Conservation (phyloP, 2,329 filamentous ascomycete genomes). For the Sclerotinia sclerotiorum region DNA sequence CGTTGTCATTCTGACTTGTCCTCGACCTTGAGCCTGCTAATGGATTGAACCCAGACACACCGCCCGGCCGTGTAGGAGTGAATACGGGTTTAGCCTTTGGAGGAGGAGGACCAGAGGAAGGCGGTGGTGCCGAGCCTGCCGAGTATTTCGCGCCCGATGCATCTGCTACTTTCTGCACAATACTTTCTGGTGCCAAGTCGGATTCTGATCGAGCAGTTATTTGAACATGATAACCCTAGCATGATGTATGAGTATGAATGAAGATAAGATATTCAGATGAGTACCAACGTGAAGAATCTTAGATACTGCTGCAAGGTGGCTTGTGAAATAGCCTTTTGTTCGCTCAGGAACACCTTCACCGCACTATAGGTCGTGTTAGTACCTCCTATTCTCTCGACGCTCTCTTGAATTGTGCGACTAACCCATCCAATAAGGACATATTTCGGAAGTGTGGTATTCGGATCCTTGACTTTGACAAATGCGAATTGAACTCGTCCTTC, state of each 20-base stretch:
- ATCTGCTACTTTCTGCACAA: constrained; percentile 91
- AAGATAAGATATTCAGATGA: background rate
- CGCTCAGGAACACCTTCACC: constrained; percentile 97
- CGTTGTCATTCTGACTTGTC: constrained; percentile 52
- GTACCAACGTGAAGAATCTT: constrained; percentile 77
- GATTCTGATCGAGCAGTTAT: constrained; percentile 90
- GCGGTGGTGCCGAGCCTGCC: constrained; percentile 60
- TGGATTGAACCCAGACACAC: constrained; percentile 61
- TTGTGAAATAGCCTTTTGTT: constrained; percentile 98
- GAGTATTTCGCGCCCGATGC: constrained; percentile 95
- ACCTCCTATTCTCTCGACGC: background rate
- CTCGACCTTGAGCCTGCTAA: constrained; percentile 63
- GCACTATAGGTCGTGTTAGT: constrained; percentile 55
- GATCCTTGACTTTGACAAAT: constrained; percentile 94
- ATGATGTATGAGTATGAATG: constrained; percentile 26
- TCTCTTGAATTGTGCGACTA: constrained; percentile 31
- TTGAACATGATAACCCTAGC: constrained; percentile 88
- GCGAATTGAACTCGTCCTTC: constrained; percentile 97
- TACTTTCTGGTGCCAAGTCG: constrained; percentile 82
- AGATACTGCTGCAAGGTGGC: constrained; percentile 83
- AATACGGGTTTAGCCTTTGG: constrained; percentile 87
- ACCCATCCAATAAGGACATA: constrained; percentile 89
- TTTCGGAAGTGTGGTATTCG: constrained; percentile 87
- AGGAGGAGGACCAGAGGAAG: constrained; percentile 48
- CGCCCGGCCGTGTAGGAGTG: constrained; percentile 64